phyloP scores from a whole-genome alignment of 805 yeast species.

The Spathaspora passalidarum region DNA sequence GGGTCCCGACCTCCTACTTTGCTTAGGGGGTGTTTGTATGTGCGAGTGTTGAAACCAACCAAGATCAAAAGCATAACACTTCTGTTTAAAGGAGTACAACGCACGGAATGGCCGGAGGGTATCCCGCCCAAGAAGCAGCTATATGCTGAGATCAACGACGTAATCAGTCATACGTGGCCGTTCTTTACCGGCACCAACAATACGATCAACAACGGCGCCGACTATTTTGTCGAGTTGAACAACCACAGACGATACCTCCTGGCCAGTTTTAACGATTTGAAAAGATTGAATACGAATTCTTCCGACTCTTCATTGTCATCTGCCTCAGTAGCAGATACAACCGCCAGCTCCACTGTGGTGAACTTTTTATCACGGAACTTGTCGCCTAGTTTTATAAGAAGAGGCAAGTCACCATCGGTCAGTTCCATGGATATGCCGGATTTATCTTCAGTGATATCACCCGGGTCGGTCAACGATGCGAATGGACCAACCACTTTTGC shows the following conservation, averaged over 20 bases:
- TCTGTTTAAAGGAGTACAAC: conserved; percentile 61
- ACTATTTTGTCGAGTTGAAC: conserved; percentile 32
- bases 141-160: conserved; percentile 58
- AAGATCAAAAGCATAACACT: conserved; percentile 64
- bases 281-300: conserved; percentile 3
- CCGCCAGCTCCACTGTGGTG: conserved; percentile 9
- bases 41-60: conserved; percentile 68
- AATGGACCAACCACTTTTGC: conserved; percentile 19
- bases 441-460: conserved; percentile 6
- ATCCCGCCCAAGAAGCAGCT: conserved; percentile 84
- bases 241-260: background rate
- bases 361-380: conserved; percentile 23
- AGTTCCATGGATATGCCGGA: conserved; percentile 4
- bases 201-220: conserved; percentile 44
- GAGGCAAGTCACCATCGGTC: conserved; percentile 29
- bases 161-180: conserved; percentile 88
- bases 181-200: conserved; percentile 49
- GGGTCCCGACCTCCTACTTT: conserved; percentile 70
- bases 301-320: conserved; percentile 3
- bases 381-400: conserved; percentile 23
- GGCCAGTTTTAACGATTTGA: background rate
- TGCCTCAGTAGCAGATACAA: background rate
- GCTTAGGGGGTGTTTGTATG: conserved; percentile 72
- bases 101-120: conserved; percentile 98
- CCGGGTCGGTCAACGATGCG: conserved; percentile 8